phyloP scores from a whole-genome alignment of 306 rosid species.

The Castanea sativa region DNA sequence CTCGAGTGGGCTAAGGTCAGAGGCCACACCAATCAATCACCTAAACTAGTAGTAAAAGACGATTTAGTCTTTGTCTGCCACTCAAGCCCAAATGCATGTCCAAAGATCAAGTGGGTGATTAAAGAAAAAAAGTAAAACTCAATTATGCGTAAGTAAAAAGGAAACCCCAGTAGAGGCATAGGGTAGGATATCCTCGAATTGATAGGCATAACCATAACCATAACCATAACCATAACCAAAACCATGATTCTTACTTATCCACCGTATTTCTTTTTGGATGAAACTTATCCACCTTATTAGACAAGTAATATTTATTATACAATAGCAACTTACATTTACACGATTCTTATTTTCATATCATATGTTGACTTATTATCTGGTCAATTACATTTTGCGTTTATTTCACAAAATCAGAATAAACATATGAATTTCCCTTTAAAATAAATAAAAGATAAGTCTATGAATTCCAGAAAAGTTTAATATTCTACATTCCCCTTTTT shows the following conservation, averaged over 20 bases:
- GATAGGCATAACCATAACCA: not conserved
- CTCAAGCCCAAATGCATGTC: not conserved
- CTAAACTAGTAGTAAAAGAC: not conserved
- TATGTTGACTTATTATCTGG: not conserved
- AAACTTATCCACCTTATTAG: not conserved
- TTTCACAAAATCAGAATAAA: not conserved
- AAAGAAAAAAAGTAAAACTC: constrained; percentile 5
- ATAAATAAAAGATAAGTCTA: not conserved
- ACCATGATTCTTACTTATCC: not conserved
- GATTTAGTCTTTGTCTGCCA: constrained; percentile 19
- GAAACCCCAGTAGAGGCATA: not conserved
- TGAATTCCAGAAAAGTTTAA: not conserved
- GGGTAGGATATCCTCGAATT: constrained; percentile 6
- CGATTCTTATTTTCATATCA: not conserved
- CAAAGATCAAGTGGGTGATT: constrained; percentile 18
- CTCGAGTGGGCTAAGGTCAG: constrained; percentile 6
- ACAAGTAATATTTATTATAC: not conserved
- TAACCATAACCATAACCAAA: not conserved
- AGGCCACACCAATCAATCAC: not conserved
- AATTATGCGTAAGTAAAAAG: constrained; percentile 7
- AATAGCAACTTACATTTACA: not conserved
- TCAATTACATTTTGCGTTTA: not conserved
- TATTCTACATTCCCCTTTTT: too few relatives aligned
- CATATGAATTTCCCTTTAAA: not conserved
- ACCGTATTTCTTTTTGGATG: not conserved